Evolutionary conservation across 192 early-diverging fungal species (phyloP).

Genomic region (Entomortierella lignicola): DNA sequence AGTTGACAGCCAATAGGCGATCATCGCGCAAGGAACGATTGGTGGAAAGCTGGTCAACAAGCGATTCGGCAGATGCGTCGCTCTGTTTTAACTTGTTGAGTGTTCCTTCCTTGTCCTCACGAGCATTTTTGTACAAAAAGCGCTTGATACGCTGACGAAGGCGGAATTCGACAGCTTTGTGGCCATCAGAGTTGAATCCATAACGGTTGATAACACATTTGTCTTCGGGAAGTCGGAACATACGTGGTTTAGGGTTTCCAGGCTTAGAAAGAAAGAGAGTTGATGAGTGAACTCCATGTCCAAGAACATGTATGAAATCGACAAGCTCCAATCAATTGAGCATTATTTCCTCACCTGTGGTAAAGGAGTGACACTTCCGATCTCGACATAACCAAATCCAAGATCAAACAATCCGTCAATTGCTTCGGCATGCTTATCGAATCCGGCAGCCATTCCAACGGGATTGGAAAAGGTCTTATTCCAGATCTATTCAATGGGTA

Average conservation of each 20-base stretch:
- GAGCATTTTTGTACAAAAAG: constrained; percentile 59
- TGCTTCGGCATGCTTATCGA: constrained; percentile 92
- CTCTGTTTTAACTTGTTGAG: constrained; percentile 53
- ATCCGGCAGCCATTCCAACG: constrained; percentile 89
- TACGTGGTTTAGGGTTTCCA: constrained; percentile 86
- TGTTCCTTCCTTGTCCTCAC: constrained; percentile 60
- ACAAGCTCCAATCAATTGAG: too few species aligned
- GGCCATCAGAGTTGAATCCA: constrained; percentile 90
- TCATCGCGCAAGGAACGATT: constrained; percentile 70
- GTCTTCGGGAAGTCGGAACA: constrained; percentile 84
- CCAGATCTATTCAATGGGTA: constrained; percentile 67
- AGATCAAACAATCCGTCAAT: constrained; percentile 84
- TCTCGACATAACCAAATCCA: constrained; percentile 92
- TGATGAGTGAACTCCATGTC: too few species aligned
- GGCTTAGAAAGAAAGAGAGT: constrained; percentile 54
- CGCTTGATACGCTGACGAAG: constrained; percentile 80
- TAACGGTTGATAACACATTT: constrained; percentile 89
- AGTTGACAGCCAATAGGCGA: constrained; percentile 84
- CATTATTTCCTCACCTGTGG: constrained; percentile 68
- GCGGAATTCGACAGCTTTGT: constrained; percentile 67
- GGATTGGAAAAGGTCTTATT: constrained; percentile 82
- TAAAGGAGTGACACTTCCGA: constrained; percentile 87
- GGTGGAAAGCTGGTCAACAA: constrained; percentile 48
- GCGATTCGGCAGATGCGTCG: constrained; percentile 39
- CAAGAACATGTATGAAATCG: too few species aligned